A percentile compares a stretch with the other conserved stretches of the same genome.
phyloP scores from a whole-genome alignment of 495 filamentous ascomycete species.

The Hypoxylon cercidicola region DNA sequence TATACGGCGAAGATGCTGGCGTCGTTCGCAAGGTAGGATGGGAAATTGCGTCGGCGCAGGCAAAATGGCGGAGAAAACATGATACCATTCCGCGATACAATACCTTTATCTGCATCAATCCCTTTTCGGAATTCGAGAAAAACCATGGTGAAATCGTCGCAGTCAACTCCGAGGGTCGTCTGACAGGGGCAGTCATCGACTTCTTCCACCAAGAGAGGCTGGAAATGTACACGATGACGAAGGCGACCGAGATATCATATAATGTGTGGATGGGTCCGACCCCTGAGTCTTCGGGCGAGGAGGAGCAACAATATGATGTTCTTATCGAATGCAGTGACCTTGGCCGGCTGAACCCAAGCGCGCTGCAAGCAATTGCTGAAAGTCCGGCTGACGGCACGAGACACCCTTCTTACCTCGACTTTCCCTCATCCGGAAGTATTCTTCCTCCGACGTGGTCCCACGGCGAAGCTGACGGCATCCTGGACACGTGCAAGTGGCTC shows the following conservation, averaged over 20 bases:
- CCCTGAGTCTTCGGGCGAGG: slow-evolving; percentile 68
- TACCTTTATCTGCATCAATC: slow-evolving; percentile 78
- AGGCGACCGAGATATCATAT: slow-evolving; percentile 82
- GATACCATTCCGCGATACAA: slow-evolving; percentile 73
- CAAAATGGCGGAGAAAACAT: slow-evolving; percentile 73
- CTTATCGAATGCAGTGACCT: slow-evolving; percentile 88
- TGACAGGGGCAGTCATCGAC: slow-evolving; percentile 85
- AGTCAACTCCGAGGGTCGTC: slow-evolving; percentile 74
- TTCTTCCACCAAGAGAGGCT: slow-evolving; percentile 89
- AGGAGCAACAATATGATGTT: slow-evolving; percentile 68
- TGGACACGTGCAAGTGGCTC: slow-evolving; percentile 90
- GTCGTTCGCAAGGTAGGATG: slow-evolving; percentile 74
- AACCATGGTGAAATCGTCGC: slow-evolving; percentile 76
- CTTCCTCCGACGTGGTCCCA: slow-evolving; percentile 82
- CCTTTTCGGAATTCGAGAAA: slow-evolving; percentile 79
- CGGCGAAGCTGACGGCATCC: slow-evolving; percentile 80
- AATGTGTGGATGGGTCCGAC: slow-evolving; percentile 95
- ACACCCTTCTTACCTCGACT: slow-evolving; percentile 73
- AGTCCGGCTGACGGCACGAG: slow-evolving; percentile 48
- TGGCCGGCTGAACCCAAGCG: slow-evolving; percentile 70
- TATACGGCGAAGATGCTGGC: slow-evolving; percentile 80
- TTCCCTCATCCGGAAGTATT: slow-evolving; percentile 92
- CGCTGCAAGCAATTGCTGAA: slow-evolving; percentile 59
- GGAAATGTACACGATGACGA: slow-evolving; percentile 95
- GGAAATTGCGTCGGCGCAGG: slow-evolving; percentile 78